Percentiles rank a stretch among this genome's conserved stretches.
Conservation (phyloP, 2,329 filamentous ascomycete species). For the Aspergillus texensis region DNA sequence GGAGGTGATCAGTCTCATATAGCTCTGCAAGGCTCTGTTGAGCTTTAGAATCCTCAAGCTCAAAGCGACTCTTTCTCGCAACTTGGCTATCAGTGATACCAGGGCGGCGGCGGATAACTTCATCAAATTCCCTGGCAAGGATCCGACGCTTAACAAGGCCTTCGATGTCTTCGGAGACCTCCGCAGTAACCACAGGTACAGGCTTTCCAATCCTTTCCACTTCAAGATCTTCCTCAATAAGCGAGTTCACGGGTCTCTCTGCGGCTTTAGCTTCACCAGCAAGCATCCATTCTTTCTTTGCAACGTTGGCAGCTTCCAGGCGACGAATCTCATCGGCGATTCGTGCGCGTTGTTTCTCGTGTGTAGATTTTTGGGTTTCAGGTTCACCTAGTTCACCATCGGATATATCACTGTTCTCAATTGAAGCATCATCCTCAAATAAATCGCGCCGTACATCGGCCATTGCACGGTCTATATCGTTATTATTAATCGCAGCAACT, state of each 20-base stretch:
- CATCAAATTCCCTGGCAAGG: conserved; percentile 86
- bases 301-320: conserved; percentile 84
- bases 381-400: conserved; percentile 60
- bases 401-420: conserved; percentile 64
- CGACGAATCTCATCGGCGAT: conserved; percentile 87
- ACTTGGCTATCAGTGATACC: conserved; percentile 67
- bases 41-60: conserved; percentile 85
- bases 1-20: conserved; percentile 90
- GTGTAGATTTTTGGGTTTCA: conserved; percentile 61
- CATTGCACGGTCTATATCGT: conserved; percentile 80
- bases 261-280: conserved; percentile 82
- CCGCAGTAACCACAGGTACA: conserved; percentile 88
- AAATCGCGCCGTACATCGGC: conserved; percentile 84
- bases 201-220: conserved; percentile 96
- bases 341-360: conserved; percentile 84
- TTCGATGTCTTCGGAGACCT: conserved; percentile 88
- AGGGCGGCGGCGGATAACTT: conserved; percentile 79
- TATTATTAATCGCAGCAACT: conserved; percentile 54
- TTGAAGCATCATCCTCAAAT: conserved; percentile 70
- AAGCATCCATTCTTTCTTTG: conserved; percentile 88
- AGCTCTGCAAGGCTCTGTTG: conserved; percentile 85
- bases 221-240: conserved; percentile 91
- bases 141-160: conserved; percentile 93
- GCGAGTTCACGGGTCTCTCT: conserved; percentile 84
- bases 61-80: conserved; percentile 71